A percentile compares a stretch with the other conserved stretches of the same genome.
Evolutionary conservation across 495 filamentous ascomycete genomes (phyloP).

Genomic region (Pyronema domesticum): DNA sequence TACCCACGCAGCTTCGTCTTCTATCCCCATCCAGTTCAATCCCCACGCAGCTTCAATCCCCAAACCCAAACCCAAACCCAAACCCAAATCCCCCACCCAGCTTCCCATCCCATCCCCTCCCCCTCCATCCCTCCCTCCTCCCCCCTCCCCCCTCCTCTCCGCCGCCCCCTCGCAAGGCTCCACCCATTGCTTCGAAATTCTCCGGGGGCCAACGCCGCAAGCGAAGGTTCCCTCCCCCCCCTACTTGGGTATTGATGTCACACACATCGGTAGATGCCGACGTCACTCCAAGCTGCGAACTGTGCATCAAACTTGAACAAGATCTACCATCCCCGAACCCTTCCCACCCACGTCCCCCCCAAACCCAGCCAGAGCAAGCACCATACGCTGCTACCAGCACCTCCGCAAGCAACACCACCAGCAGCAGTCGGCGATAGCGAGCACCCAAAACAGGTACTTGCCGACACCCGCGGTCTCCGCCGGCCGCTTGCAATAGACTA

Average conservation of each 20-base stretch:
- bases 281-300: conserved; percentile 13
- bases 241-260: conserved; percentile 4
- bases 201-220: conserved; percentile 3
- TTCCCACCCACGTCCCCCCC: neutral
- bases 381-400: neutral
- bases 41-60: neutral
- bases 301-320: conserved; percentile 8
- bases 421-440: neutral
- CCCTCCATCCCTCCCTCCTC: neutral
- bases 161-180: neutral
- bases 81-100: neutral
- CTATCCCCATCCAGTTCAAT: no score
- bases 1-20: no score
- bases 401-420: neutral
- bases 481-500: neutral
- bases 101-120: neutral
- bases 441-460: neutral
- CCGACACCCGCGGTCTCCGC: neutral
- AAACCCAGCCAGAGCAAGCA: neutral
- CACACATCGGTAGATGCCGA: conserved; percentile 19
- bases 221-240: neutral
- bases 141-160: neutral
- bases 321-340: neutral
- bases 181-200: neutral
- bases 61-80: no score